Percentiles rank a stretch among this genome's conserved stretches.
Conservation (phyloP, 2,329 filamentous ascomycete species). For the Sphaerostilbella broomeana region DNA sequence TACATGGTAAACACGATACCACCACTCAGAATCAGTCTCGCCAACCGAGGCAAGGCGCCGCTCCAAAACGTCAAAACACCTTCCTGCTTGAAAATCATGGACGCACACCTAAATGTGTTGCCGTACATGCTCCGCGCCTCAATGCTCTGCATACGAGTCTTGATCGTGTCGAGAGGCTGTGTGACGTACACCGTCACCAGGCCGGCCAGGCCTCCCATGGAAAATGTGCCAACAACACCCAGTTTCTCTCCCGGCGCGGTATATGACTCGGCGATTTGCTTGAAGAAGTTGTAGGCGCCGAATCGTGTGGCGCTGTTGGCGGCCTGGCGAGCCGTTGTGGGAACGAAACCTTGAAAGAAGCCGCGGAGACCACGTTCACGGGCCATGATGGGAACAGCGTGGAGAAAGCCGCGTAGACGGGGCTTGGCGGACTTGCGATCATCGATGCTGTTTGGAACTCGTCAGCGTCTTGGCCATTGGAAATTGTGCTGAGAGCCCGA, state of each 20-base stretch:
- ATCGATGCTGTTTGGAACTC: slow-evolving; percentile 62
- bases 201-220: slow-evolving; percentile 80
- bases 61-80: slow-evolving; percentile 90
- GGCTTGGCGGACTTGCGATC: slow-evolving; percentile 83
- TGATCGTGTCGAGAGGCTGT: slow-evolving; percentile 81
- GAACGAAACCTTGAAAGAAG: slow-evolving; percentile 95
- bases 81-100: slow-evolving; percentile 80
- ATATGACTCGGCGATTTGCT: slow-evolving; percentile 87
- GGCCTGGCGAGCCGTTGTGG: slow-evolving; percentile 88
- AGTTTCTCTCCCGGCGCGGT: slow-evolving; percentile 93
- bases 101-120: slow-evolving; percentile 79
- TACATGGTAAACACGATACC: slow-evolving; percentile 99
- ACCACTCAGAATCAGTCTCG: slow-evolving; percentile 79
- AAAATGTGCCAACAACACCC: slow-evolving; percentile 80
- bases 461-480: slow-evolving; percentile 1
- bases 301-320: slow-evolving; percentile 93
- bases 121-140: slow-evolving; percentile 76
- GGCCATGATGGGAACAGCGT: slow-evolving; percentile 80
- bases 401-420: slow-evolving; percentile 83
- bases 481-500: neutral
- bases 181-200: slow-evolving; percentile 81
- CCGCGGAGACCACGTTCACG: slow-evolving; percentile 81
- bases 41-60: slow-evolving; percentile 80
- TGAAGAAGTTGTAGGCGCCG: slow-evolving; percentile 81
- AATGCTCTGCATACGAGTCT: slow-evolving; percentile 96